A percentile compares a stretch with the other conserved stretches of the same genome.
These are phyloP conservation scores for Rhododendron griersonianum DNA, from an alignment of 148 eudicot genomes.

Conservation along the genomic window DNA sequence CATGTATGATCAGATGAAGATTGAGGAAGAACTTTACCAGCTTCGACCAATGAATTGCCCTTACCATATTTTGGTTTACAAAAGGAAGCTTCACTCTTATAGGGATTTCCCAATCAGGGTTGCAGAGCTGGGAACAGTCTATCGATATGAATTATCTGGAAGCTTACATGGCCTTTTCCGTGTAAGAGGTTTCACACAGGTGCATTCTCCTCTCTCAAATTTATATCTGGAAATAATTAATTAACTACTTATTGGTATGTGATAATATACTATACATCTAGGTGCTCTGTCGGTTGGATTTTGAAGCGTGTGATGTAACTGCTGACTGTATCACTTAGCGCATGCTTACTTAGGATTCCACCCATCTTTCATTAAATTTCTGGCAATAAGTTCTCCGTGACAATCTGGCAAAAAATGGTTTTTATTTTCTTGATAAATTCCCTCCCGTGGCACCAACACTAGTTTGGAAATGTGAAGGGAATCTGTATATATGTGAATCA, in stretches of 20 bases:
- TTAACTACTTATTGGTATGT: neutral
- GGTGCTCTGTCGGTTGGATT: neutral
- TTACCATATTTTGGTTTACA: slow-evolving; percentile 87
- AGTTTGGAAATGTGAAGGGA: neutral
- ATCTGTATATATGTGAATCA: neutral
- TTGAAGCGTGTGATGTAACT: neutral
- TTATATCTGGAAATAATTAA: neutral
- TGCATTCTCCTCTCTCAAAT: slow-evolving; percentile 13
- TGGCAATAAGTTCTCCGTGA: neutral
- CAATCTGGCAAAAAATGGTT: neutral
- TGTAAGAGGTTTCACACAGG: slow-evolving; percentile 98
- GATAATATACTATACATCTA: neutral
- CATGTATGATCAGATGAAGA: slow-evolving; percentile 95
- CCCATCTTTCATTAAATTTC: neutral
- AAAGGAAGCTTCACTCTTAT: slow-evolving; percentile 85
- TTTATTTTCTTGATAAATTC: neutral
- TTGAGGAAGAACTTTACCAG: slow-evolving; percentile 95
- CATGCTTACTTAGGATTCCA: neutral
- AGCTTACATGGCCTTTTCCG: slow-evolving; percentile 97
- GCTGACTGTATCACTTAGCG: neutral
- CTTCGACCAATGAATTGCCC: slow-evolving; percentile 99
- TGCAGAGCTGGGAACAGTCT: slow-evolving; percentile 97
- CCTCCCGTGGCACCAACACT: neutral
- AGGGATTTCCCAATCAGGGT: slow-evolving; percentile 92
- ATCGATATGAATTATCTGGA: slow-evolving; percentile 96